These are phyloP conservation scores for Dianthus caryophyllus DNA, from an alignment of 148 eudicot genomes.

Conservation along the genomic window DNA sequence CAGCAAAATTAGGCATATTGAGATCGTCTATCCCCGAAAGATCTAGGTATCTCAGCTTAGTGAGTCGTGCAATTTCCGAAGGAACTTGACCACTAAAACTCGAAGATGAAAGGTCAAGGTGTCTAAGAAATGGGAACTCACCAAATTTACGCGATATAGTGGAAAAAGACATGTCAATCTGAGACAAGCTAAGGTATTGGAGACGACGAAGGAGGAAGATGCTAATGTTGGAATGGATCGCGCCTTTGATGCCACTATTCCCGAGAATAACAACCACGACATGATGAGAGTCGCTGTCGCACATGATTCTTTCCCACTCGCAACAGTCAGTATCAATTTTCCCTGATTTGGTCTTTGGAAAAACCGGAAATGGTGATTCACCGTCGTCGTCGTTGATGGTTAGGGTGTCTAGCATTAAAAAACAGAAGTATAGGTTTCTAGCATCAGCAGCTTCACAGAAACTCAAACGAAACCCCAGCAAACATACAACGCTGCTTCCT, in stretches of 20 bases:
- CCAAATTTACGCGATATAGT: slow-evolving; percentile 13
- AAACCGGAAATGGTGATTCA: neutral
- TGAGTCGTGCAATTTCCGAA: neutral
- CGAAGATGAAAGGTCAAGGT: slow-evolving; percentile 14
- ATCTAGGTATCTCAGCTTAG: neutral
- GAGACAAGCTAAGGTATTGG: slow-evolving; percentile 23
- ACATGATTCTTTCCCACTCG: slow-evolving; percentile 38
- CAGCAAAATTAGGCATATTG: neutral
- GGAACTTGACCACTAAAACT: slow-evolving; percentile 12
- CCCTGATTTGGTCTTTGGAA: slow-evolving; percentile 28
- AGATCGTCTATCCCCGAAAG: neutral
- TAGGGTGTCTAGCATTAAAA: slow-evolving; percentile 2
- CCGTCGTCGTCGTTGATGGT: neutral
- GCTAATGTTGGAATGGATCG: slow-evolving; percentile 13
- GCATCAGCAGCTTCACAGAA: no score
- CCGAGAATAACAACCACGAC: slow-evolving; percentile 27
- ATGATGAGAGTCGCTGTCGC: slow-evolving; percentile 14
- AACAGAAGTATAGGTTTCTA: no score
- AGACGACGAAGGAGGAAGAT: slow-evolving; percentile 27
- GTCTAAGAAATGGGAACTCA: slow-evolving; percentile 1
- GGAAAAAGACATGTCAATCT: slow-evolving; percentile 15
- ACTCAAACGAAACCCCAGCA: no score
- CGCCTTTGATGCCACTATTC: slow-evolving; percentile 12
- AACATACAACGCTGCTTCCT: no score
- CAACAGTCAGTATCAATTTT: slow-evolving; percentile 25